These are phyloP conservation scores for Lasiosphaeria ovina DNA, from an alignment of 495 filamentous ascomycete genomes.

Conservation along the genomic window DNA sequence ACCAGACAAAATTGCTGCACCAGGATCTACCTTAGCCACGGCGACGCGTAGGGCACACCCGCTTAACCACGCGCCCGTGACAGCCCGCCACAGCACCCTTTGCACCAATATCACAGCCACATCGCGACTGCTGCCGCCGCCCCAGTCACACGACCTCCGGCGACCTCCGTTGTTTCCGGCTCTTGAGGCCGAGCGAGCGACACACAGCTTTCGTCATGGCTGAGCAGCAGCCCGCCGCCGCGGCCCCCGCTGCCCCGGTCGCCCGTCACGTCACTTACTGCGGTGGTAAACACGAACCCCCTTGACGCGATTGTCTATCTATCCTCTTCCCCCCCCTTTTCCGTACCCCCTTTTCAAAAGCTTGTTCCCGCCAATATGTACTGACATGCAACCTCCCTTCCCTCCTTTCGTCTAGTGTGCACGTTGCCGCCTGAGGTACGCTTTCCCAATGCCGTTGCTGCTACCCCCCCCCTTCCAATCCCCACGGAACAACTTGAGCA, in stretches of 20 bases:
- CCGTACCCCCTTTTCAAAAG: not conserved
- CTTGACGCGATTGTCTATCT: slow-evolving; percentile 19
- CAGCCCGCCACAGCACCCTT: too few species aligned
- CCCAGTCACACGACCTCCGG: too few species aligned
- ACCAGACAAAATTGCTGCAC: too few species aligned
- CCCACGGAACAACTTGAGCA: not conserved
- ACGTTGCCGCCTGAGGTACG: slow-evolving; percentile 90
- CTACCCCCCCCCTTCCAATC: not conserved
- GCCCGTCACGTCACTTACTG: slow-evolving; percentile 33
- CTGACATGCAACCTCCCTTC: not conserved
- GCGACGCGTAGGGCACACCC: too few species aligned
- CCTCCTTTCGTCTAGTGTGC: slow-evolving; percentile 62
- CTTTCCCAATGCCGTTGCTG: not conserved
- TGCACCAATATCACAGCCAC: too few species aligned
- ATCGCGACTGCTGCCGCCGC: too few species aligned
- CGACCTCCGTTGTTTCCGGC: too few species aligned
- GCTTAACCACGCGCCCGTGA: too few species aligned
- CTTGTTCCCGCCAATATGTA: not conserved
- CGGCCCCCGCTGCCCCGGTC: not conserved
- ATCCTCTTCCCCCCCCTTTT: not conserved
- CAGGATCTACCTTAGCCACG: too few species aligned
- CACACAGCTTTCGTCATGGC: not conserved
- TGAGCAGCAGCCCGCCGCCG: not conserved
- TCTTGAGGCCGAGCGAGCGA: not conserved
- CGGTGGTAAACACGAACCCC: slow-evolving; percentile 28